Conservation (phyloP, 2,329 filamentous ascomycete genomes). For the Verticillium isaacii region DNA sequence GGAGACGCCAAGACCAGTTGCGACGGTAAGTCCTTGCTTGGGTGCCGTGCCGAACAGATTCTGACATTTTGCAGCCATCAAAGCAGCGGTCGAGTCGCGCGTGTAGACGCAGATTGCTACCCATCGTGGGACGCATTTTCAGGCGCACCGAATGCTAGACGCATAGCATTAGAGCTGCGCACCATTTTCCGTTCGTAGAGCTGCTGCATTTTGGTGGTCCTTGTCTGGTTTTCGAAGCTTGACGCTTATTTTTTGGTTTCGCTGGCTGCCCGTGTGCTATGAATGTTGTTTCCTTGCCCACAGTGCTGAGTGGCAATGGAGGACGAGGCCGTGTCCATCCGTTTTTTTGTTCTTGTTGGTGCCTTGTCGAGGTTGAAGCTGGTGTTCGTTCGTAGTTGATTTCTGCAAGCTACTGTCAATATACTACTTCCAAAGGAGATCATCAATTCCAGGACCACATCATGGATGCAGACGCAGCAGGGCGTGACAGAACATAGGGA, state of each 20-base stretch:
- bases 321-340: background rate
- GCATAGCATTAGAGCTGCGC: background rate
- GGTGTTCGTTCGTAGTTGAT: background rate
- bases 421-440: background rate
- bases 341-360: background rate
- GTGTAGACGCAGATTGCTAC: background rate
- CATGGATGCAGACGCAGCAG: background rate
- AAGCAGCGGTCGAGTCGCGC: constrained; percentile 30
- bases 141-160: background rate
- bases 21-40: constrained; percentile 56
- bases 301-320: background rate
- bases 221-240: background rate
- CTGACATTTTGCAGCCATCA: constrained; percentile 30
- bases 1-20: constrained; percentile 82
- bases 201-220: background rate
- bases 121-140: background rate
- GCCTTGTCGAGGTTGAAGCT: background rate
- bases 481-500: background rate
- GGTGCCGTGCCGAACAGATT: too few species aligned
- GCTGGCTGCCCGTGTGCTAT: background rate
- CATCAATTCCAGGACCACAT: background rate
- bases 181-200: background rate
- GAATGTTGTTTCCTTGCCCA: background rate
- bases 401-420: background rate
- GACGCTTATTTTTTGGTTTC: background rate